Conservation (phyloP, 768 basidiomycete species). For the Mycena olivaceomarginata region DNA sequence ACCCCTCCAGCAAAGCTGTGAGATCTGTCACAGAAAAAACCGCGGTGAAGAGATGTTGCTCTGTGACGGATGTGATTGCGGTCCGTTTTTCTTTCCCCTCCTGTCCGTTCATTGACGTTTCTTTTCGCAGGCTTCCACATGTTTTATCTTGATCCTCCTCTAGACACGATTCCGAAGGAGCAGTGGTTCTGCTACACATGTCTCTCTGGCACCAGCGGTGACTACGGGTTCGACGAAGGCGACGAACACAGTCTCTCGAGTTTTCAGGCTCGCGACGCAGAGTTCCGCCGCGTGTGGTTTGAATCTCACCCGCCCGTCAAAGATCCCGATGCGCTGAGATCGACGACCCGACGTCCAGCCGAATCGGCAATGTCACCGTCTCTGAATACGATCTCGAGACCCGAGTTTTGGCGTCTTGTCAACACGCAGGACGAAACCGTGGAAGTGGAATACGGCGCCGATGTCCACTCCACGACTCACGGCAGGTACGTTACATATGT, state of each 20-base stretch:
- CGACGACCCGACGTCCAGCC: slow-evolving; percentile 72
- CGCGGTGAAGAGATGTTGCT: slow-evolving; percentile 94
- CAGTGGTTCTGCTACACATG: slow-evolving; percentile 98
- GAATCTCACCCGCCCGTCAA: slow-evolving; percentile 79
- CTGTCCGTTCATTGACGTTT: slow-evolving; percentile 24
- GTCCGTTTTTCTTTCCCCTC: slow-evolving; percentile 63
- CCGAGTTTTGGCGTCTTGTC: slow-evolving; percentile 98
- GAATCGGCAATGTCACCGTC: slow-evolving; percentile 77
- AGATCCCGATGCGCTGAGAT: slow-evolving; percentile 54
- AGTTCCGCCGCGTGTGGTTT: slow-evolving; percentile 95
- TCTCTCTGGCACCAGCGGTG: slow-evolving; percentile 92
- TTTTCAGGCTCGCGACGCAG: slow-evolving; percentile 93
- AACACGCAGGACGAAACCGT: slow-evolving; percentile 93
- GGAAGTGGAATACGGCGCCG: slow-evolving; percentile 99
- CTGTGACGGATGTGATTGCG: slow-evolving; percentile 91
- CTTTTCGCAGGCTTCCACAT: slow-evolving; percentile 89
- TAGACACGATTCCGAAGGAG: slow-evolving; percentile 90
- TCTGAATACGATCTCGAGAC: slow-evolving; percentile 94
- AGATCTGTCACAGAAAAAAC: slow-evolving; percentile 94
- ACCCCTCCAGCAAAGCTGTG: slow-evolving; percentile 83
- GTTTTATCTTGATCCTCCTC: slow-evolving; percentile 96
- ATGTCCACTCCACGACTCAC: slow-evolving; percentile 97
- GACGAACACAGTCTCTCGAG: slow-evolving; percentile 95
- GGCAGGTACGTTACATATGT: slow-evolving; percentile 81
- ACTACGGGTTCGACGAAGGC: slow-evolving; percentile 99